A percentile compares a stretch with the other conserved stretches of the same genome.
Evolutionary conservation across 148 eudicot species (phyloP).

Genomic region (Hydrangea macrophylla): DNA sequence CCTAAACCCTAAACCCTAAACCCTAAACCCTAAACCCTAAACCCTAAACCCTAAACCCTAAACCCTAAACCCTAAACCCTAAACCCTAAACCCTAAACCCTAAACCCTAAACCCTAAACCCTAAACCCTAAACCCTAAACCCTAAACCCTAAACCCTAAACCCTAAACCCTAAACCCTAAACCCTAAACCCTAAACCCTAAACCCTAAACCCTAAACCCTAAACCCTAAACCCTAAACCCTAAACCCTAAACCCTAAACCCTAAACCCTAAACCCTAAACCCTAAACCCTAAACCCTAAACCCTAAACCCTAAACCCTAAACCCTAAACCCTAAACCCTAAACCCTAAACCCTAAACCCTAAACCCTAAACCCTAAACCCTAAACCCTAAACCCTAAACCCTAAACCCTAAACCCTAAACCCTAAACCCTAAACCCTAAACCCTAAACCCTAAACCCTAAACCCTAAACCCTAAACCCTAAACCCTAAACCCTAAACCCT

Average conservation of each 20-base stretch:
- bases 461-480: conserved; percentile 1
- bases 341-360: conserved; percentile 1
- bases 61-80: conserved; percentile 1
- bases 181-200: conserved; percentile 1
- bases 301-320: conserved; percentile 1
- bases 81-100: conserved; percentile 1
- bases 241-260: conserved; percentile 1
- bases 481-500: conserved; percentile 1
- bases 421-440: conserved; percentile 1
- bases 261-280: conserved; percentile 1
- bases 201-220: conserved; percentile 1
- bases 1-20: conserved; percentile 1
- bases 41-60: conserved; percentile 1
- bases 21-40: conserved; percentile 1
- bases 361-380: conserved; percentile 1
- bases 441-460: conserved; percentile 1
- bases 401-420: conserved; percentile 1
- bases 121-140: conserved; percentile 1
- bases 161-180: conserved; percentile 1
- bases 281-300: conserved; percentile 1
- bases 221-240: conserved; percentile 1
- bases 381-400: conserved; percentile 1
- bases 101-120: conserved; percentile 1
- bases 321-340: conserved; percentile 1
- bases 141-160: conserved; percentile 1